Conservation (phyloP, 495 filamentous ascomycete species). For the Darksidea phi region DNA sequence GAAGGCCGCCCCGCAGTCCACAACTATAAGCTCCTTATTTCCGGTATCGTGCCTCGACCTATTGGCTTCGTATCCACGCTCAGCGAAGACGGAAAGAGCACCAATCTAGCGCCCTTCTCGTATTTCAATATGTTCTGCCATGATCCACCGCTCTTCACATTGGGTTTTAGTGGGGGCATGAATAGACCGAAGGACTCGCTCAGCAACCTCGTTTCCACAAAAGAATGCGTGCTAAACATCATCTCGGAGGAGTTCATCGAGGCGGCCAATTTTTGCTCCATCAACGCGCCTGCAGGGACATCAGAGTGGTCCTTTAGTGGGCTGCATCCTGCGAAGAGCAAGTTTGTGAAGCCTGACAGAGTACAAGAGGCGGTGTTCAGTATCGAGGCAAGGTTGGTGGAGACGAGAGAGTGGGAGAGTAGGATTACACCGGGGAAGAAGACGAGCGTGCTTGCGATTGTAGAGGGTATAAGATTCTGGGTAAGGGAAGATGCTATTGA, state of each 20-base stretch:
- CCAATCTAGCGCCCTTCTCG: constrained; percentile 83
- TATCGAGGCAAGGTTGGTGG: constrained; percentile 75
- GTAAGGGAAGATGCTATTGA: constrained; percentile 85
- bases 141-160: constrained; percentile 85
- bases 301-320: constrained; percentile 82
- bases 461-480: constrained; percentile 89
- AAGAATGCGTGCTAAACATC: constrained; percentile 74
- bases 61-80: constrained; percentile 64
- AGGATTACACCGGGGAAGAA: constrained; percentile 64
- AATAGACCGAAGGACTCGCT: constrained; percentile 70
- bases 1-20: constrained; percentile 62
- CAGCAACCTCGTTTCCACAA: constrained; percentile 65
- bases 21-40: constrained; percentile 95
- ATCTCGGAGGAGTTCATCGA: constrained; percentile 82
- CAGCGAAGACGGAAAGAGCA: constrained; percentile 55
- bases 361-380: constrained; percentile 80
- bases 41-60: constrained; percentile 79
- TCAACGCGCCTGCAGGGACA: constrained; percentile 75
- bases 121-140: constrained; percentile 83
- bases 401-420: constrained; percentile 74
- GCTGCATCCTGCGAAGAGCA: constrained; percentile 67
- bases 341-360: constrained; percentile 65
- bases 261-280: constrained; percentile 75
- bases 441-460: constrained; percentile 68
- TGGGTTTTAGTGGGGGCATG: constrained; percentile 61